Conservation (phyloP, 192 early-diverging fungal genomes). For the Coemansia erecta region DNA sequence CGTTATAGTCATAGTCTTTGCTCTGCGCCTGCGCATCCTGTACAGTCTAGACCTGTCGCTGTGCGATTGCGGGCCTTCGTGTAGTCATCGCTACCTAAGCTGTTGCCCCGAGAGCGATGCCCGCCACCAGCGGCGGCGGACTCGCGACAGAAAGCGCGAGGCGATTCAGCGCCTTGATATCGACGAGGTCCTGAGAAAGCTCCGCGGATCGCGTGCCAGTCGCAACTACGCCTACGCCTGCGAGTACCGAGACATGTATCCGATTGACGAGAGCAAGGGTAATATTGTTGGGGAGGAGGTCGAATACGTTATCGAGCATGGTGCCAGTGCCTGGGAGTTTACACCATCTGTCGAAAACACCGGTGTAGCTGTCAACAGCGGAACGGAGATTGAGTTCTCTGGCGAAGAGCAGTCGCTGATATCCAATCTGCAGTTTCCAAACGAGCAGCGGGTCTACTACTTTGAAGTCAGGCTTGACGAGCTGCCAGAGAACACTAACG, state of each 20-base stretch:
- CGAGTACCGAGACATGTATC: constrained; percentile 58
- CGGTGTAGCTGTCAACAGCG: constrained; percentile 21
- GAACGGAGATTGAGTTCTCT: constrained; percentile 40
- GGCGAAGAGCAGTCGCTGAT: constrained; percentile 40
- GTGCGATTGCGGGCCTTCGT: background rate
- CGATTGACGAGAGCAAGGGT: constrained; percentile 43
- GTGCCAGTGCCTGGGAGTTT: constrained; percentile 47
- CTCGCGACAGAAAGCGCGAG: constrained; percentile 13
- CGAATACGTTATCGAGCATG: constrained; percentile 41
- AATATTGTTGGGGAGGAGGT: constrained; percentile 23
- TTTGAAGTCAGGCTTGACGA: constrained; percentile 50
- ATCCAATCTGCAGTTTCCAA: constrained; percentile 48
- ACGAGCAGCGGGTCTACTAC: constrained; percentile 52
- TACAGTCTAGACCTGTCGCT: constrained; percentile 6
- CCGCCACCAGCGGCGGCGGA: constrained; percentile 1
- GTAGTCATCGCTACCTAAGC: background rate
- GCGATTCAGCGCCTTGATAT: constrained; percentile 27
- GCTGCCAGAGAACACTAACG: constrained; percentile 58
- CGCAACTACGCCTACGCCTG: constrained; percentile 42
- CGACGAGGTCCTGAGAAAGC: constrained; percentile 27
- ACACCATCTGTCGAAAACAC: constrained; percentile 17
- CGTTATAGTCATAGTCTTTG: constrained; percentile 2
- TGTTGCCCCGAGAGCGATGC: background rate
- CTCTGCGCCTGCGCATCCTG: constrained; percentile 15
- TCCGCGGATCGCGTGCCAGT: constrained; percentile 25